These are phyloP conservation scores for Astragalus membranaceus DNA, from an alignment of 306 rosid genomes.

Conservation along the genomic window DNA sequence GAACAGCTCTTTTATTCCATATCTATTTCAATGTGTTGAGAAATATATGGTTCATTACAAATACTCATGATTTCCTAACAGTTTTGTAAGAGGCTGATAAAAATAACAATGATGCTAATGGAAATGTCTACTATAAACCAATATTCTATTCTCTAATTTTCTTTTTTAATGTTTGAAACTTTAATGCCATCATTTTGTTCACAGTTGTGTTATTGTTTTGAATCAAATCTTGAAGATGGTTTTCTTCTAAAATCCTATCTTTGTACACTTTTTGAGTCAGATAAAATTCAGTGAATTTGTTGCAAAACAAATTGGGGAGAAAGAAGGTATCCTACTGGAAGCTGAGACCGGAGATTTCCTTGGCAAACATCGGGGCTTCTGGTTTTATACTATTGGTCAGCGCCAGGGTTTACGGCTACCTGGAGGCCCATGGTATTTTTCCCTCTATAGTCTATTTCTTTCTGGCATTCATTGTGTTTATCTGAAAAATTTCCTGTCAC, in stretches of 20 bases:
- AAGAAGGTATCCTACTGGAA: slow-evolving; percentile 85
- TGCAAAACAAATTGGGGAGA: slow-evolving; percentile 83
- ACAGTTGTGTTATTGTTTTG: too few relatives aligned
- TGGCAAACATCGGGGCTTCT: slow-evolving; percentile 82
- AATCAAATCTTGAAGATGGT: too few relatives aligned
- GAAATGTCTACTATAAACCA: neutral
- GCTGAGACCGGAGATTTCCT: slow-evolving; percentile 93
- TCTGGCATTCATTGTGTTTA: too few relatives aligned
- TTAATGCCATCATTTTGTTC: neutral
- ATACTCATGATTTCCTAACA: neutral
- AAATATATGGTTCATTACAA: neutral
- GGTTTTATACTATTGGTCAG: slow-evolving; percentile 96
- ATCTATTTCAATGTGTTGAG: too few relatives aligned
- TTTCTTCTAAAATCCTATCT: too few relatives aligned
- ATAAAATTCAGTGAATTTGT: too few relatives aligned
- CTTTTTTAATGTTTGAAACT: slow-evolving; percentile 8
- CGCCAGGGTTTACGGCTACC: slow-evolving; percentile 87
- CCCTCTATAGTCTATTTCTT: too few relatives aligned
- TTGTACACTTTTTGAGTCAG: too few relatives aligned
- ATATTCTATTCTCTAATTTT: neutral
- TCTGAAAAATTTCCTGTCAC: too few relatives aligned
- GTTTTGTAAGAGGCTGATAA: neutral
- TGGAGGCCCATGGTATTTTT: slow-evolving; percentile 96
- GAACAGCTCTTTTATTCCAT: too few relatives aligned
- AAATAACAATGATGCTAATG: neutral